These are phyloP conservation scores for Madurella fahalii DNA, from an alignment of 2,329 filamentous ascomycete species.

Conservation along the genomic window DNA sequence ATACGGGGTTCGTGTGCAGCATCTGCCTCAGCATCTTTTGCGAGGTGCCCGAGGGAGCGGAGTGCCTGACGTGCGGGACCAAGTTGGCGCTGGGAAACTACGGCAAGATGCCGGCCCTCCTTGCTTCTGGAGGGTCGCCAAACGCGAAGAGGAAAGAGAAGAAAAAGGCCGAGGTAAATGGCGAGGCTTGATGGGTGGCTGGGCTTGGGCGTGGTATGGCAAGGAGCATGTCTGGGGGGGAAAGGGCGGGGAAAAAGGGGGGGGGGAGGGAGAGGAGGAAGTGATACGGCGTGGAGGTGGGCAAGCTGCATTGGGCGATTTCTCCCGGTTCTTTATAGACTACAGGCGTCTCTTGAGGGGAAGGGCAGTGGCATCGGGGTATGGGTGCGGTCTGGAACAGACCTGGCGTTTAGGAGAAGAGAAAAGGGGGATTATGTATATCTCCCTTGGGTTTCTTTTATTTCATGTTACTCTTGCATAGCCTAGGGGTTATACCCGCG, in stretches of 20 bases:
- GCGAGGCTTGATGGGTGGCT: conserved; percentile 29
- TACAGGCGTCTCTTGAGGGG: neutral
- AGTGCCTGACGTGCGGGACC: conserved; percentile 81
- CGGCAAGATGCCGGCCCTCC: conserved; percentile 64
- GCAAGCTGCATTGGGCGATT: neutral
- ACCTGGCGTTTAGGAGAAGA: neutral
- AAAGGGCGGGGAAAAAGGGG: neutral
- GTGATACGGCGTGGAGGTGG: neutral
- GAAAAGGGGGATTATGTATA: neutral
- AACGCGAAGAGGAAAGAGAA: conserved; percentile 70
- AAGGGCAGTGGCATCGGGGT: neutral
- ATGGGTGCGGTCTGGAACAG: neutral
- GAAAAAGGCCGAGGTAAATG: conserved; percentile 49
- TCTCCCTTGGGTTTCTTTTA: neutral
- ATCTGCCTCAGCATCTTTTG: conserved; percentile 96
- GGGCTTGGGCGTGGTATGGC: too few species aligned
- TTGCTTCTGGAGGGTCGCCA: conserved; percentile 31
- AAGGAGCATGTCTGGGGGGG: neutral
- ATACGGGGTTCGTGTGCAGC: conserved; percentile 91
- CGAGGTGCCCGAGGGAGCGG: conserved; percentile 54
- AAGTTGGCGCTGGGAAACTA: conserved; percentile 72
- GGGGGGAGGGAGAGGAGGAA: neutral
- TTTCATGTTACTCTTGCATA: neutral
- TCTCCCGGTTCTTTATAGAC: neutral
- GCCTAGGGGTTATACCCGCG: neutral